Evolutionary conservation across 1,139 yeast genomes (phyloP), one percentile per base, ranked within the genome.

Genomic region (Kluyveromyces sp.): DNA sequence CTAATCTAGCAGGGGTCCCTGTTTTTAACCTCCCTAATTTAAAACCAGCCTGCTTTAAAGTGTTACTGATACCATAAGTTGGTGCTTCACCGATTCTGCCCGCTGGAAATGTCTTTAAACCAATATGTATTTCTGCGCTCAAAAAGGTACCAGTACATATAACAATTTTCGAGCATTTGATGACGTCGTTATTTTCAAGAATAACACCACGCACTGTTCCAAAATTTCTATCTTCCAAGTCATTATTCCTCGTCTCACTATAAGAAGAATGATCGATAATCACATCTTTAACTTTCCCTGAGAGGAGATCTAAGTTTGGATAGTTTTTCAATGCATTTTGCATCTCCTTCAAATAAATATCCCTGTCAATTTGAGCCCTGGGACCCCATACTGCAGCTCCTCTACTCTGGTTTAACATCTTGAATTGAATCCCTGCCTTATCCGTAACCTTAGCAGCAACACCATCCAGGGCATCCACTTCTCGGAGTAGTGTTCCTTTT

Each of bases 301-400:
- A 81, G 43, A 78, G 47, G 10, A 63, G 48, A 2, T 45, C 43
- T 6, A 94, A 76, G 4, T 68, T 64, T 48, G 90, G 70, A 66
- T 89, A 90, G 48, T 68, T 63, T 42, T 69, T 64, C 25, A 94
- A 72, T 50, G 73, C 82, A 3, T 64, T 56, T 61, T 87, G 95
- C 97, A 92, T 92, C 58, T 86, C 94, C 8, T 65, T 61, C 57
- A 84, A 70, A 63, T 92, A 94, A 3, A 90, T 74, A 43, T 78
- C 71, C 52, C 99, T 71, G 64, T 94, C 98, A 32, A 94, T 92
- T 64, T 94, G 98, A 1, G 97, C 97, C 49, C 99, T 69, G 4
- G 97, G 97, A 0, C 98, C 98, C 86, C 97, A 95, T 1, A 90
- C 98, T 0, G 98, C 98, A 0, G 97, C 88, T 0, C 99, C 99